Evolutionary conservation across 306 rosid genomes (phyloP), one percentile per base, ranked within the genome.

Genomic region (Acmispon strigosus): DNA sequence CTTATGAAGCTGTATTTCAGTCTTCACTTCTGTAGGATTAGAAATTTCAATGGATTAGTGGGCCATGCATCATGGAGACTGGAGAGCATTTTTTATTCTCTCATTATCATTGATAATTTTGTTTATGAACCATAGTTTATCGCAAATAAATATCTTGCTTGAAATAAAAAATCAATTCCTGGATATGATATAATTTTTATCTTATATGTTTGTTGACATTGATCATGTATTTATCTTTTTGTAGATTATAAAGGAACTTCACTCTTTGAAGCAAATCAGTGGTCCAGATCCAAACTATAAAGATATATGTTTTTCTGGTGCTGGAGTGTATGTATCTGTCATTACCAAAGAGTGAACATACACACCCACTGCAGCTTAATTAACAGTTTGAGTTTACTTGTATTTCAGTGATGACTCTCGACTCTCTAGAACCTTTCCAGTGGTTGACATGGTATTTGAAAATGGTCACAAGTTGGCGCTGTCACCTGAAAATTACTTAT

Each of bases 401-500:
- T 72, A 32, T 63, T 81, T 72, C 84, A 95, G 99, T 48, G 82
- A 85, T 83, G 86, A 72, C 79, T 88, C 91, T 41, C 53, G 82
- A 63, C 81, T 86, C 42, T 80, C 91, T 14, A 73, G 82, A 50
- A 82, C 73, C 74, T 95, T 91, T 86, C 99, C 99, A 4, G 78
- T 48, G 41, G 97, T 95, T 83, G 97, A 91, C 75, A 84, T 95
- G 97, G 89, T 91, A 68, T 95, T 95, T 79, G 89, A 71, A 52
- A 86, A 84, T 73, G 96, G 90, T 49, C 81, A 87, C 49, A 91
- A 91, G 82, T 53, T 91, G 13, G 79, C 89, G 42, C 83, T 95
- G 43, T 79, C 99, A 55, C 99, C 99, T 48, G 99, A 95, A 84
- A 95, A 95, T 82, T 91, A 95, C 84, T 79, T 95, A 76, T 95